Percentiles rank a stretch among this genome's conserved stretches.
Evolutionary conservation across 2,329 filamentous ascomycete genomes (phyloP).

Genomic region (Teratosphaeriaceae sp.): DNA sequence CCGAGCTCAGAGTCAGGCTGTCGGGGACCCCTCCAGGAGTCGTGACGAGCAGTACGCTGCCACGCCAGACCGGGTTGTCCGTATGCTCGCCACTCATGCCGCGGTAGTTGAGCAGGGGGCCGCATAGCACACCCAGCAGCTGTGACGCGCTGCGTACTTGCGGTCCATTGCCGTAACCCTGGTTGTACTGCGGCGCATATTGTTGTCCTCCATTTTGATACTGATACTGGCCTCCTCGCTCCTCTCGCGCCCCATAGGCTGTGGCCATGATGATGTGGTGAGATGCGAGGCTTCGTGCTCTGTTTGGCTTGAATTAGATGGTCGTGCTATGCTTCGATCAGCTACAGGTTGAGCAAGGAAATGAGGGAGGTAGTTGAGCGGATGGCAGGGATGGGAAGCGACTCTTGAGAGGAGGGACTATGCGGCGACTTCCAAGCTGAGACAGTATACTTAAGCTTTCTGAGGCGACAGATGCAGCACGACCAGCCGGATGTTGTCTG

Average conservation of each 20-base stretch:
- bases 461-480: too few species aligned
- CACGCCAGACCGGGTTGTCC: slow-evolving; percentile 59
- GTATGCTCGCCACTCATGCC: slow-evolving; percentile 55
- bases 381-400: too few species aligned
- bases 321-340: too few species aligned
- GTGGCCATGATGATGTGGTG: too few species aligned
- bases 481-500: not conserved
- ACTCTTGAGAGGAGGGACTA: too few species aligned
- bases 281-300: too few species aligned
- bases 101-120: slow-evolving; percentile 71
- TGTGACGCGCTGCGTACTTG: slow-evolving; percentile 36
- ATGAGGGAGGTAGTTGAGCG: not conserved
- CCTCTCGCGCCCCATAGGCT: too few species aligned
- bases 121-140: slow-evolving; percentile 55
- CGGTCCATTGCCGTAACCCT: slow-evolving; percentile 37
- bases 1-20: slow-evolving; percentile 50
- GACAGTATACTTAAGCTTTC: not conserved
- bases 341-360: not conserved
- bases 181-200: slow-evolving; percentile 8
- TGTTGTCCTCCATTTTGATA: slow-evolving; percentile 55
- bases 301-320: too few species aligned
- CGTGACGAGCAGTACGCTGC: slow-evolving; percentile 78
- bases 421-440: too few species aligned
- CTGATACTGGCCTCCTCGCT: too few species aligned
- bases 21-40: slow-evolving; percentile 60